These are phyloP conservation scores for Ceratocystis eucalypticola DNA, from an alignment of 2,329 filamentous ascomycete species.

Conservation along the genomic window DNA sequence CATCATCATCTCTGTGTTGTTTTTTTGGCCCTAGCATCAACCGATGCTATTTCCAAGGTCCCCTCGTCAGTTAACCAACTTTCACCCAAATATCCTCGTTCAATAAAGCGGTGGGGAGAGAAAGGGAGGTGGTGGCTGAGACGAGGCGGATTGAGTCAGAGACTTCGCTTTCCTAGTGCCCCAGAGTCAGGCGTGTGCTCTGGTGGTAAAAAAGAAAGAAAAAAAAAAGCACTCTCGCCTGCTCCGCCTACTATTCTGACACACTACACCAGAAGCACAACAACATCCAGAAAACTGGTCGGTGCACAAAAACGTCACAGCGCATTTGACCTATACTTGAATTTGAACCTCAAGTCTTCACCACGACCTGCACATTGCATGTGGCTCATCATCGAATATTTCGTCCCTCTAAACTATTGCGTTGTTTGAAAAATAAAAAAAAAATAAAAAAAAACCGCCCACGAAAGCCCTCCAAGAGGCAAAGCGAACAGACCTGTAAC, in stretches of 20 bases:
- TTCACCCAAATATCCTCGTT: slow-evolving; percentile 5
- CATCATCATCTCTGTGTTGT: not conserved
- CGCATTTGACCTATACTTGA: not conserved
- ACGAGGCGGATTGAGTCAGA: not conserved
- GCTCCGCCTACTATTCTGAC: not conserved
- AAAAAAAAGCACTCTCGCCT: not conserved
- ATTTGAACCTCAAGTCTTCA: too few species aligned
- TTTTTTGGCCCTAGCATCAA: not conserved
- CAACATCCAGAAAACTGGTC: not conserved
- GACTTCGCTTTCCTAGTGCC: not conserved
- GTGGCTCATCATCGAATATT: too few species aligned
- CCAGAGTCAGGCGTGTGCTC: not conserved
- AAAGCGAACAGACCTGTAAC: slow-evolving; percentile 1
- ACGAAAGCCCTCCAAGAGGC: not conserved
- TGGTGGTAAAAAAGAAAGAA: not conserved
- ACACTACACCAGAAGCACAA: not conserved
- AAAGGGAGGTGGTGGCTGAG: not conserved
- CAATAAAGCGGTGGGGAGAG: not conserved
- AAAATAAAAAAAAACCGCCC: not conserved
- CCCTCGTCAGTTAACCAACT: not conserved
- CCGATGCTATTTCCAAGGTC: not conserved
- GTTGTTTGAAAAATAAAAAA: not conserved
- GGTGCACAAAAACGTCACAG: not conserved
- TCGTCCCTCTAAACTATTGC: not conserved
- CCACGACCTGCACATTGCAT: too few species aligned